These are phyloP conservation scores for Bryopsis sp. DNA, from an alignment of 139 green algal species.

Conservation along the genomic window DNA sequence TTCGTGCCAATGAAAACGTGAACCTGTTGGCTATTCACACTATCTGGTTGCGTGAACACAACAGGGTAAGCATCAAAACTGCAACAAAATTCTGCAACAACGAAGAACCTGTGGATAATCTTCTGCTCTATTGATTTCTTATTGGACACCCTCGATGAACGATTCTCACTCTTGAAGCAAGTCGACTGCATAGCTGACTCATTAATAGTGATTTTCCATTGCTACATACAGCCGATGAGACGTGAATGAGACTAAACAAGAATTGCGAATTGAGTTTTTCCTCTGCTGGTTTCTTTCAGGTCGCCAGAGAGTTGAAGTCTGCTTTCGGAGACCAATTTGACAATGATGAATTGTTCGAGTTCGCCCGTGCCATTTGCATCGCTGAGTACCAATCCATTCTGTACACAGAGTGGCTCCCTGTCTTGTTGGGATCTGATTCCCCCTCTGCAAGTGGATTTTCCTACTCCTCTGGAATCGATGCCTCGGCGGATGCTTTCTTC, in stretches of 20 bases:
- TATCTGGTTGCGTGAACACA: slow-evolving; percentile 14
- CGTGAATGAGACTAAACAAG: no score
- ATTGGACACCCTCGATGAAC: no score
- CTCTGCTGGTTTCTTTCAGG: no score
- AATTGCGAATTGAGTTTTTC: no score
- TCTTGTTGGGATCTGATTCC: not conserved
- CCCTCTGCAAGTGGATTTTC: not conserved
- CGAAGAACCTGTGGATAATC: no score
- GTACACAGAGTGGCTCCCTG: slow-evolving; percentile 16
- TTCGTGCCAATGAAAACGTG: slow-evolving; percentile 11
- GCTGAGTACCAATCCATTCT: slow-evolving; percentile 19
- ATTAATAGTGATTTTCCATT: no score
- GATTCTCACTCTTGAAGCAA: no score
- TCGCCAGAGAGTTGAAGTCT: no score
- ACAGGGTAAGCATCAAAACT: not conserved
- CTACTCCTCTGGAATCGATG: not conserved
- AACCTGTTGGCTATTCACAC: not conserved
- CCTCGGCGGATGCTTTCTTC: slow-evolving; percentile 5
- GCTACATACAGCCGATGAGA: no score
- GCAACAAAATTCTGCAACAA: not conserved
- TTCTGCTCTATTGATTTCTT: no score
- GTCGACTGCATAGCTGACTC: no score
- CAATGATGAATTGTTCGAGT: slow-evolving; percentile 15
- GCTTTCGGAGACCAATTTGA: no score
- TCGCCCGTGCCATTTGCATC: slow-evolving; percentile 6